Conservation (phyloP, 169 alveolate genomes). For the Cryptosporidium parvum region DNA sequence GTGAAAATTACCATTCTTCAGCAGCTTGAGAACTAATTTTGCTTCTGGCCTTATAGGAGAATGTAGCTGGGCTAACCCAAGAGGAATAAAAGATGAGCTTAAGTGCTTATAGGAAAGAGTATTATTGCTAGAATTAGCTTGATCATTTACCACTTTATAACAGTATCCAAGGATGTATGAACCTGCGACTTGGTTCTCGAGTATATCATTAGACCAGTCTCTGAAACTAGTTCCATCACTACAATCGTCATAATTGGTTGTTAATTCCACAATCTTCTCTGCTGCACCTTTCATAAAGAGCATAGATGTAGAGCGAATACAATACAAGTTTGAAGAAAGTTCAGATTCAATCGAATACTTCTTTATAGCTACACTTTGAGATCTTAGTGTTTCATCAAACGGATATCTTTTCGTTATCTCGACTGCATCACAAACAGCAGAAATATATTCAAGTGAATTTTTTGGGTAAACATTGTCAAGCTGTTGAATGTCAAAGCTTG, state of each 20-base stretch:
- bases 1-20: conserved; percentile 10
- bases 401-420: conserved; percentile 52
- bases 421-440: conserved; percentile 15
- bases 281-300: conserved; percentile 57
- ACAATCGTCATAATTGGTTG: neutral
- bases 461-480: neutral
- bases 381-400: conserved; percentile 39
- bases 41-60: conserved; percentile 73
- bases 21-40: neutral
- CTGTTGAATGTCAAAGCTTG: conserved; percentile 1
- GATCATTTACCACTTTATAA: conserved; percentile 21
- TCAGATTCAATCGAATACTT: conserved; percentile 7
- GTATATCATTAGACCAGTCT: conserved; percentile 17
- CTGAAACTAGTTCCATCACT: conserved; percentile 3
- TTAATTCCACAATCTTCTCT: conserved; percentile 29
- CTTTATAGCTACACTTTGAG: conserved; percentile 25
- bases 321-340: neutral
- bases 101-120: neutral
- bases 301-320: neutral
- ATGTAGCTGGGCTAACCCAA: conserved; percentile 36
- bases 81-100: conserved; percentile 42
- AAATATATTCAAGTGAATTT: conserved; percentile 33
- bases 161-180: conserved; percentile 54
- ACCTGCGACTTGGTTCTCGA: conserved; percentile 31
- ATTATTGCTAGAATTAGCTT: neutral